phyloP scores from a whole-genome alignment of 1,284 basidiomycete species.

The Omphalotus olearius region DNA sequence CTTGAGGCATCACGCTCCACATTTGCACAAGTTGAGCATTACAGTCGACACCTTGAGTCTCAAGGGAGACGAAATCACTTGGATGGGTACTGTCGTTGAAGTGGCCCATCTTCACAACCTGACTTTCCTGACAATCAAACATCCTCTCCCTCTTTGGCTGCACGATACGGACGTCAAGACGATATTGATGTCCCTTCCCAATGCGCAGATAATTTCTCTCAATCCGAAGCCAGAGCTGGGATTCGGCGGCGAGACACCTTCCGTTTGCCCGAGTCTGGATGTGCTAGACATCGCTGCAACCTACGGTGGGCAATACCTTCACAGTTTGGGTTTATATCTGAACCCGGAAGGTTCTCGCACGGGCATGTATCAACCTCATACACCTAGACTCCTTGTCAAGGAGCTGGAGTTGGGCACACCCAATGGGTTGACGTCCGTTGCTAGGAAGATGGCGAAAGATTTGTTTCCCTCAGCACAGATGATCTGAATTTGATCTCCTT shows the following conservation, averaged over 20 bases:
- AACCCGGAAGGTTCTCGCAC: not conserved
- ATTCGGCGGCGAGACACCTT: not conserved
- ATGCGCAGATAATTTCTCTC: not conserved
- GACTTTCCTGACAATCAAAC: not conserved
- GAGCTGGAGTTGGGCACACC: not conserved
- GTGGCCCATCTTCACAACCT: not conserved
- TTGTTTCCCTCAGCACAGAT: not conserved
- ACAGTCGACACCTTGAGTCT: not conserved
- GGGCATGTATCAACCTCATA: not conserved
- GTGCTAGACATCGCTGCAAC: not conserved
- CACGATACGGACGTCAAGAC: not conserved
- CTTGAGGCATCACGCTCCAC: not conserved
- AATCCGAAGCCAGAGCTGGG: conserved; percentile 1
- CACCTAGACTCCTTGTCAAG: not conserved
- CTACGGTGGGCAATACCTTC: not conserved
- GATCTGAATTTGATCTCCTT: too few species aligned
- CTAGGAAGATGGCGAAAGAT: not conserved
- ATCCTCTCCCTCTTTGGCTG: conserved; percentile 1
- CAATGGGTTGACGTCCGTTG: not conserved
- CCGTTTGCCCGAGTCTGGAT: not conserved
- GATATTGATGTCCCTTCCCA: not conserved
- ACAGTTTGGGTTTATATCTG: not conserved
- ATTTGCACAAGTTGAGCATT: not conserved
- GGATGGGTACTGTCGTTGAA: not conserved
- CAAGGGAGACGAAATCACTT: not conserved